Base-by-base conservation (phyloP, 768 basidiomycete genomes). In the Lentinula sp. region DNA sequence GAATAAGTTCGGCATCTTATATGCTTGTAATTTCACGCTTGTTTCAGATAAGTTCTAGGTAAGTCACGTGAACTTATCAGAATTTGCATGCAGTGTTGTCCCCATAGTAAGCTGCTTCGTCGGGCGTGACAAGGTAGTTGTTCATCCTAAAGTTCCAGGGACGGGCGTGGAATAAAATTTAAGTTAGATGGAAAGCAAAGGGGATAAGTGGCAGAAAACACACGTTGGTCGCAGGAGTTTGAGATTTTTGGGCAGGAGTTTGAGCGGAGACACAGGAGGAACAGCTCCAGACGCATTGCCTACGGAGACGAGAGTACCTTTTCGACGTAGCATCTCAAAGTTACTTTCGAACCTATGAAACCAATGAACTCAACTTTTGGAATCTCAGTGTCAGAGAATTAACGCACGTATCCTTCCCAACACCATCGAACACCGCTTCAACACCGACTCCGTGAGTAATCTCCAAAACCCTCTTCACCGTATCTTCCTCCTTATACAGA, bases 241-340 rank as follows among this genome's bases (percentile, higher is more conserved):
- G 65, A 96, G 69, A 66, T 96, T 95, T 78, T 95, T 98, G 62
- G 86, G 81, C 0, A 79, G 75, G 10, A 98, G 84, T 66, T 83
- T 88, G 53, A 91, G 74, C 0, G 90, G 82, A 2, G 87, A 74
- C 70, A 97, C 86, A 0, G 91, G 88, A 36, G 84, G 83, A 2
- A 92, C 89, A 6, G 87, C 73, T 2, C 95, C 95, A 6, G 93
- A 96, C 0, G 96, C 93, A 66, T 98, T 98, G 0, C 97, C 97
- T 57, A 94, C 84, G 6, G 86, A 88, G 13, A 97, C 91, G 39
- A 97, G 81, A 0, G 94, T 96, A 2, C 93, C 95, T 71, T 96
- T 97, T 43, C 93, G 80, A 66, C 84, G 84, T 66, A 91, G 79
- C 72, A 94, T 77, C 71, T 87, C 82, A 74, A 96, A 91, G 76